Evolutionary conservation across 495 filamentous ascomycete genomes (phyloP).

Genomic region (Daldinia caldariorum): DNA sequence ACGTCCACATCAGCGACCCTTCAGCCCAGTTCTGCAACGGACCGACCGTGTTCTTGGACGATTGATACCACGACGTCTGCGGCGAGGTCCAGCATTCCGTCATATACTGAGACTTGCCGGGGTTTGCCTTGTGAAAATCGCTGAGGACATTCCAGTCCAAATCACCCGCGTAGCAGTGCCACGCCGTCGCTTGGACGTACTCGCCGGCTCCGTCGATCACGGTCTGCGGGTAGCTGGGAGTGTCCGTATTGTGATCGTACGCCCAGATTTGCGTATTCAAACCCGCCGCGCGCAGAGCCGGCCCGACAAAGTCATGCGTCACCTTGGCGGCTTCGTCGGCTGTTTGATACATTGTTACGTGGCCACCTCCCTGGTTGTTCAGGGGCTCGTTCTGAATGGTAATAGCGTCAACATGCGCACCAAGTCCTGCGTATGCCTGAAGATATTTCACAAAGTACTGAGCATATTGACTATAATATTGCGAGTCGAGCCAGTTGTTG

Average conservation of each 20-base stretch:
- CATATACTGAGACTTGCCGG: conserved; percentile 63
- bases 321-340: conserved; percentile 60
- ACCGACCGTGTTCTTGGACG: conserved; percentile 63
- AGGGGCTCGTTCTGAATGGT: conserved; percentile 68
- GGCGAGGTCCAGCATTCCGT: conserved; percentile 66
- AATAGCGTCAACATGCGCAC: conserved; percentile 62
- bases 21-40: conserved; percentile 67
- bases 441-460: conserved; percentile 68
- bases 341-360: conserved; percentile 63
- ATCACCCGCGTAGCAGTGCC: conserved; percentile 65
- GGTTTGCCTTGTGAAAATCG: conserved; percentile 59
- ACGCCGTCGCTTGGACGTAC: conserved; percentile 61
- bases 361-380: conserved; percentile 62
- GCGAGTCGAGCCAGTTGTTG: conserved; percentile 63
- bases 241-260: conserved; percentile 67
- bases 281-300: conserved; percentile 55
- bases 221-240: conserved; percentile 58
- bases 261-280: conserved; percentile 62
- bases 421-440: conserved; percentile 57
- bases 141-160: conserved; percentile 63
- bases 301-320: conserved; percentile 61
- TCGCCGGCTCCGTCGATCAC: conserved; percentile 56
- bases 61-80: conserved; percentile 59
- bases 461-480: conserved; percentile 58
- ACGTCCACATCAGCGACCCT: conserved; percentile 63